Conservation (phyloP, 2,329 filamentous ascomycete genomes). For the Furcasterigmium furcatum region DNA sequence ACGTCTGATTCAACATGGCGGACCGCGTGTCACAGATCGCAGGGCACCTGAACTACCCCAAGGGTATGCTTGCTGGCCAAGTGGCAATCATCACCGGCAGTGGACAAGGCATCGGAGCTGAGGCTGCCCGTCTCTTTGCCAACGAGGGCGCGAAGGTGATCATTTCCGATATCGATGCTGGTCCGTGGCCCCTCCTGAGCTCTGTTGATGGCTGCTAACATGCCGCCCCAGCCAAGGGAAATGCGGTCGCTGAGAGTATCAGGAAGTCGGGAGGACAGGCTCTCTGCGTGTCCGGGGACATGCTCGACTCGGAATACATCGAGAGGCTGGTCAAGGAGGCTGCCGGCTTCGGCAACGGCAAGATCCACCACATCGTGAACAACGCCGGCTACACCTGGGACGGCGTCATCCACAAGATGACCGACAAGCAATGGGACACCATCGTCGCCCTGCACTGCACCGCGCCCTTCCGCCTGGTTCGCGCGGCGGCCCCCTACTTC, state of each 20-base stretch:
- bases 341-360: slow-evolving; percentile 78
- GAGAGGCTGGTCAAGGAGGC: slow-evolving; percentile 68
- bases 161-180: slow-evolving; percentile 76
- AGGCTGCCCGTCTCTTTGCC: slow-evolving; percentile 76
- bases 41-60: slow-evolving; percentile 77
- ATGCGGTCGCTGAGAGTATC: slow-evolving; percentile 66
- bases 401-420: slow-evolving; percentile 88
- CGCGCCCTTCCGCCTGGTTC: slow-evolving; percentile 79
- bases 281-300: slow-evolving; percentile 72
- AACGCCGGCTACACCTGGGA: slow-evolving; percentile 95
- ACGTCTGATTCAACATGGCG: no score
- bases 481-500: slow-evolving; percentile 81
- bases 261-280: slow-evolving; percentile 64
- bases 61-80: slow-evolving; percentile 74
- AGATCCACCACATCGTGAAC: slow-evolving; percentile 89
- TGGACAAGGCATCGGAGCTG: slow-evolving; percentile 85
- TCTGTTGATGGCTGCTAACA: neutral
- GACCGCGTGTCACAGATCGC: slow-evolving; percentile 69
- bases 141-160: slow-evolving; percentile 86
- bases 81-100: slow-evolving; percentile 85
- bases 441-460: slow-evolving; percentile 82
- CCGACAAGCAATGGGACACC: slow-evolving; percentile 87
- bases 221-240: slow-evolving; percentile 58
- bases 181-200: slow-evolving; percentile 35
- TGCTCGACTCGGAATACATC: slow-evolving; percentile 70